Conservation (phyloP, 768 basidiomycete genomes). For the Pleurotus tuber-regium region DNA sequence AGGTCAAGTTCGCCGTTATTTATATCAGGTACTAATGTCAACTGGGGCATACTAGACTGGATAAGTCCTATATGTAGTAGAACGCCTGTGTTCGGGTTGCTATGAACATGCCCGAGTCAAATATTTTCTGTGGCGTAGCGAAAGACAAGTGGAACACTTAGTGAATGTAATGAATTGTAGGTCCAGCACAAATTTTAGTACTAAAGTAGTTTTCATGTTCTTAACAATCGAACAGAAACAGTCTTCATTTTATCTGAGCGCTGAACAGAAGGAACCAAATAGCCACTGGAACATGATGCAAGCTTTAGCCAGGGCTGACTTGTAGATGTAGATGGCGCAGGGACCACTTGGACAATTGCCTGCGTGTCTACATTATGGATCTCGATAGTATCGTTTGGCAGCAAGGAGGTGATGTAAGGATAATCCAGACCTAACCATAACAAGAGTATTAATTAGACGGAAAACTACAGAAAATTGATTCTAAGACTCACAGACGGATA, state of each 20-base stretch:
- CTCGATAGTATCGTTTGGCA: conserved; percentile 77
- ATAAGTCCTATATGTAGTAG: not conserved
- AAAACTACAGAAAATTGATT: not conserved
- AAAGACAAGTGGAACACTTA: not conserved
- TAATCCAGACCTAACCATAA: conserved; percentile 65
- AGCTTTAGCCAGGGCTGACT: conserved; percentile 29
- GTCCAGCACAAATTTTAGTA: conserved; percentile 9
- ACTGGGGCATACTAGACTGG: conserved; percentile 1
- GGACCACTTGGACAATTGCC: conserved; percentile 64
- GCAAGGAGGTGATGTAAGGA: conserved; percentile 75
- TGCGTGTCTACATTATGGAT: conserved; percentile 81
- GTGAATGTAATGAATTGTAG: not conserved
- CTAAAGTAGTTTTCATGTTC: conserved; percentile 8
- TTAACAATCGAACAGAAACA: conserved; percentile 32
- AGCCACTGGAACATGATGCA: conserved; percentile 40
- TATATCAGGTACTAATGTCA: not conserved
- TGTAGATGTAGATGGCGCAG: conserved; percentile 36
- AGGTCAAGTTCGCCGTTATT: conserved; percentile 1
- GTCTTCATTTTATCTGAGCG: conserved; percentile 45
- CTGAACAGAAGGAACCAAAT: conserved; percentile 49
- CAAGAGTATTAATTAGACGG: not conserved
- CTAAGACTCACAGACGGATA: conserved; percentile 62
- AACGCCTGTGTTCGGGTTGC: not conserved
- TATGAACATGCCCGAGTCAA: not conserved
- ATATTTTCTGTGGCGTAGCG: conserved; percentile 7